Base-by-base conservation (phyloP, 2,329 filamentous ascomycete species). In the Thelonectria blattea region DNA sequence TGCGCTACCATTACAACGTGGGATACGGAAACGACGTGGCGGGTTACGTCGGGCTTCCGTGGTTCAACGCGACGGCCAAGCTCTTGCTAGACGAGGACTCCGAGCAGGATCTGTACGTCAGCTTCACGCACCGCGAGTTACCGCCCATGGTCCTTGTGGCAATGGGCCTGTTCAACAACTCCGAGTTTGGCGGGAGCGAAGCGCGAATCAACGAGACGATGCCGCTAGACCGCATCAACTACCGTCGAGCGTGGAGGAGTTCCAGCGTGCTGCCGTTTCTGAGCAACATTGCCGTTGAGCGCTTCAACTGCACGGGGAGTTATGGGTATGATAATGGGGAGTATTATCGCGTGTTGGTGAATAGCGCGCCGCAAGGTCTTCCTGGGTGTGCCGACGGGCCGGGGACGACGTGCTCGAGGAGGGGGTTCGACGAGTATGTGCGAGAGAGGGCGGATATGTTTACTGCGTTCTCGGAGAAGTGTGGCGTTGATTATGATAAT, bases 131-230 rank as follows among this genome's bases (percentile, higher is more conserved):
- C 71, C 84, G 88, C 18, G 88, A 91, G 71, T 76, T 91, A 2
- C 88, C 88, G 1, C 88, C 88, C 1, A 87, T 86, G 60, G 85
- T 90, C 1, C 75, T 87, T 1, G 88, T 90, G 1, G 87, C 88
- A 0, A 81, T 91, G 74, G 88, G 88, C 0, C 78, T 91, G 5
- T 91, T 90, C 79, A 90, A 90, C 77, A 89, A 89, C 74, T 87
- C 85, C 3, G 81, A 78, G 0, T 83, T 82, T 61, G 82, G 82
- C 10, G 76, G 78, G 0, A 65, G 54, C 50, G 80, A 81, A 57
- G 73, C 82, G 14, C 61, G 69, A 14, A 75, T 86, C 65, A 89
- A 89, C 64, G 82, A 80, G 51, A 89, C 88, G 2, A 90, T 91
- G 83, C 88, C 88, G 0, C 75, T 83, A 0, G 81, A 85, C 62